A percentile compares a stretch with the other conserved stretches of the same genome.
Conservation (phyloP, 306 rosid species). For the Mucuna pruriens region DNA sequence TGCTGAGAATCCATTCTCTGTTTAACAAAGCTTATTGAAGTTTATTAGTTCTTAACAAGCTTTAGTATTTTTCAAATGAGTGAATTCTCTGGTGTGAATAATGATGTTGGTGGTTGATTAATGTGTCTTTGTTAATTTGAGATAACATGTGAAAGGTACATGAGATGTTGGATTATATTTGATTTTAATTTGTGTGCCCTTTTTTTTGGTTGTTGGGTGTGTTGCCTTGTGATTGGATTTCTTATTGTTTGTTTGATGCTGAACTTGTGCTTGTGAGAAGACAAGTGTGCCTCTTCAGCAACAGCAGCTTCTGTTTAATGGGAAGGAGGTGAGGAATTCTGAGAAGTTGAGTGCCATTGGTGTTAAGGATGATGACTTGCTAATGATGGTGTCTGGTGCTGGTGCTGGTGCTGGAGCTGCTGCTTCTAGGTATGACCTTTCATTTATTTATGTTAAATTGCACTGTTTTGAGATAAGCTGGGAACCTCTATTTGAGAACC, state of each 20-base stretch:
- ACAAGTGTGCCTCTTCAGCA: constrained; percentile 80
- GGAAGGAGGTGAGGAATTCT: constrained; percentile 72
- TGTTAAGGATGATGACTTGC: constrained; percentile 89
- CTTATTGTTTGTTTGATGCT: constrained; percentile 40
- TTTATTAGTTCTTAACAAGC: too few relatives aligned
- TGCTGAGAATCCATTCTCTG: too few relatives aligned
- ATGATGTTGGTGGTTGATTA: constrained; percentile 12
- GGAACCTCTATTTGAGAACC: background rate
- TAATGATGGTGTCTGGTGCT: constrained; percentile 76
- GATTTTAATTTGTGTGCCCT: background rate
- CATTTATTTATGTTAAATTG: constrained; percentile 18
- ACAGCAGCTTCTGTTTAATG: constrained; percentile 86
- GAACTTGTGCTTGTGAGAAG: constrained; percentile 52
- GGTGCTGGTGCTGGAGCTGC: background rate
- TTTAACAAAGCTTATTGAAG: too few relatives aligned
- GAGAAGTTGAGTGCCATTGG: constrained; percentile 81
- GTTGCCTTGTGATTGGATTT: constrained; percentile 32
- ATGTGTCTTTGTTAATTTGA: background rate
- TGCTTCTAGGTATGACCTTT: constrained; percentile 59
- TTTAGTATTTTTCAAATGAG: too few relatives aligned
- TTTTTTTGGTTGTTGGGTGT: background rate
- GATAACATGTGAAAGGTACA: background rate
- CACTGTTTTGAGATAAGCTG: background rate
- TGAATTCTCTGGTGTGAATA: too few relatives aligned
- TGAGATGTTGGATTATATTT: constrained; percentile 33